Percentiles rank a stretch among this genome's conserved stretches.
Evolutionary conservation across 176 grass and related monocot species (phyloP).

Genomic region (Eleusine indica): DNA sequence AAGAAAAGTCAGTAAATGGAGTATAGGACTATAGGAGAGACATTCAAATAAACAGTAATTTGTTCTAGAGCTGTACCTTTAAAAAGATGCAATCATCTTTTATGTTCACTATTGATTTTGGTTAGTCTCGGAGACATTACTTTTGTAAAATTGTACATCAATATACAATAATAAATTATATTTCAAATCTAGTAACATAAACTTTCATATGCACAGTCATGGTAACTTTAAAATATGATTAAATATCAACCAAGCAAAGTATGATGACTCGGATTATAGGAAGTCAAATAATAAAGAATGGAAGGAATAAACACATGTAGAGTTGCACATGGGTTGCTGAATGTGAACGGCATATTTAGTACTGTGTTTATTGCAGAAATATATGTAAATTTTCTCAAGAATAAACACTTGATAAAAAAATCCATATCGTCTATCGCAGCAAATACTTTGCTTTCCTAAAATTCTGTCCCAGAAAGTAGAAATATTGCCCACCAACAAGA

Average conservation of each 20-base stretch:
- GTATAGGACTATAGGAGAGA: background rate
- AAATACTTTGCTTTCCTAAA: background rate
- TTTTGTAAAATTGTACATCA: no score
- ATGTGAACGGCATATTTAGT: background rate
- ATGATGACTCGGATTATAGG: background rate
- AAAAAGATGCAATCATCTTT: conserved; percentile 2
- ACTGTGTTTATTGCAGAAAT: background rate
- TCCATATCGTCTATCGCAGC: background rate
- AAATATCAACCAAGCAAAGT: background rate
- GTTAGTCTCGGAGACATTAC: background rate
- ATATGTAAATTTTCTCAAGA: background rate
- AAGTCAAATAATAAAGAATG: background rate
- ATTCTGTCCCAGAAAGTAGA: background rate
- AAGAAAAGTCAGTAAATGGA: conserved; percentile 7
- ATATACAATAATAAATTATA: background rate
- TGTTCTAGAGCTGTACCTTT: background rate
- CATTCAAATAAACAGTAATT: background rate
- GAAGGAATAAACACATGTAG: background rate
- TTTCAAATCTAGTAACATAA: background rate
- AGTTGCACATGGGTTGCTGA: background rate
- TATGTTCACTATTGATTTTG: background rate
- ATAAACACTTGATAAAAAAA: background rate
- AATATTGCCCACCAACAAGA: background rate
- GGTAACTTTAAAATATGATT: background rate
- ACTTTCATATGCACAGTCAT: background rate